Percentiles rank a stretch among this genome's conserved stretches.
Conservation (phyloP, 768 basidiomycete genomes). For the Collybiopsis confluens region DNA sequence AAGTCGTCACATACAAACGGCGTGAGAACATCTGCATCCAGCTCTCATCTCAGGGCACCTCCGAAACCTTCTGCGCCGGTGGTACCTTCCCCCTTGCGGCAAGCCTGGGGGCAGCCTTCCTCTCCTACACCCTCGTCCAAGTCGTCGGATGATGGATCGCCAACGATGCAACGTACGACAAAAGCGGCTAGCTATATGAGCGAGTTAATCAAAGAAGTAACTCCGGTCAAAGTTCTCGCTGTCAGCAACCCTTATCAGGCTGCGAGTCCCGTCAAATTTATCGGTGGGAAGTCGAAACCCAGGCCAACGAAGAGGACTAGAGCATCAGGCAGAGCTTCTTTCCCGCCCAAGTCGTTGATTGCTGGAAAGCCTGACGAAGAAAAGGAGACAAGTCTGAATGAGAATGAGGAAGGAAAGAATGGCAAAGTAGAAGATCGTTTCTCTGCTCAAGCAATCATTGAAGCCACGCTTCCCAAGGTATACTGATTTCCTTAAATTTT, state of each 20-base stretch:
- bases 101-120: constrained; percentile 53
- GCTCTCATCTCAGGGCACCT: constrained; percentile 35
- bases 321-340: constrained; percentile 34
- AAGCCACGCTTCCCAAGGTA: constrained; percentile 74
- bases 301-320: constrained; percentile 38
- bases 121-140: constrained; percentile 34
- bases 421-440: constrained; percentile 24
- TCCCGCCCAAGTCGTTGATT: constrained; percentile 10
- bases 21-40: constrained; percentile 1
- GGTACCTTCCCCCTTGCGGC: constrained; percentile 70
- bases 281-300: constrained; percentile 31
- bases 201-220: constrained; percentile 66
- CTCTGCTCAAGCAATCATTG: constrained; percentile 67
- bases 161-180: constrained; percentile 44
- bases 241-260: constrained; percentile 77
- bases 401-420: constrained; percentile 18
- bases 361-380: not conserved
- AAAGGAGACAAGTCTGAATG: constrained; percentile 8
- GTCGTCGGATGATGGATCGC: constrained; percentile 21
- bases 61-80: constrained; percentile 58
- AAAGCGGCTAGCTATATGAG: constrained; percentile 68
- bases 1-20: not conserved
- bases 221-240: constrained; percentile 60
- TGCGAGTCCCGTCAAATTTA: constrained; percentile 57
- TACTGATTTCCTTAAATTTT: constrained; percentile 14